Evolutionary conservation across 2,329 filamentous ascomycete species (phyloP), one percentile per base, ranked within the genome.

Genomic region (Microsporum ferrugineum): DNA sequence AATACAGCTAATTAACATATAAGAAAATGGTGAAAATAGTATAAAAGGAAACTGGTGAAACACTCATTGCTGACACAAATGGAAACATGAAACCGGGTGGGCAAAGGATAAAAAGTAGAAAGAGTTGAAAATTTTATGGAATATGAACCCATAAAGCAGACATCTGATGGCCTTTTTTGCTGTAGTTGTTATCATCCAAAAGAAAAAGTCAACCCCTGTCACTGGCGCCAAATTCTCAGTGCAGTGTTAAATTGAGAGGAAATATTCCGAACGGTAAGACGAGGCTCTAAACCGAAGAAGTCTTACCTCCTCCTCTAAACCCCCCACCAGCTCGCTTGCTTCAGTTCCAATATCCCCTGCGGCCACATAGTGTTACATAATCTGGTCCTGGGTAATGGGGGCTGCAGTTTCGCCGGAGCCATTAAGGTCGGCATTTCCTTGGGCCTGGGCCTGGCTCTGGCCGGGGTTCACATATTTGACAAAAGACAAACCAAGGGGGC

Each of bases 311-410:
- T 27, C 23, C 17, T 47, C 3, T 47, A 29, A 7, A 27, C 12
- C 14, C 23, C 51, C 51, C 29, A 34, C 51, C 14, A 57, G 53
- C 31, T 31, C 53, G 5, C 33, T 39, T 39, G n/a, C 23, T 57
- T 38, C 55, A 36, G 49, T n/a, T 33, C 49, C 31, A n/a, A 12
- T n/a, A 53, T 53, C 29, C 3, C n/a, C 27, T 33, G 49, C 49
- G 14, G 27, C 49, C 49, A 17, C 23, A 47, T 53, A 27, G 4
- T 34, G 49, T 78, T 78, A 97, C 91, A 97, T 96, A 77, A 97
- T 96, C 79, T 97, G 91, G 72, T 97, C 92, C 76, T 97, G 94
- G n/a, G 91, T 95, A 71, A 95, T 77, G 63, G 87, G 88, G 58
- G 80, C 75, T 4, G 60, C 23, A 23, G 53, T 45, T 4, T 62